Conservation (phyloP, 768 basidiomycete genomes). For the Cystofilobasidium bisporidii region DNA sequence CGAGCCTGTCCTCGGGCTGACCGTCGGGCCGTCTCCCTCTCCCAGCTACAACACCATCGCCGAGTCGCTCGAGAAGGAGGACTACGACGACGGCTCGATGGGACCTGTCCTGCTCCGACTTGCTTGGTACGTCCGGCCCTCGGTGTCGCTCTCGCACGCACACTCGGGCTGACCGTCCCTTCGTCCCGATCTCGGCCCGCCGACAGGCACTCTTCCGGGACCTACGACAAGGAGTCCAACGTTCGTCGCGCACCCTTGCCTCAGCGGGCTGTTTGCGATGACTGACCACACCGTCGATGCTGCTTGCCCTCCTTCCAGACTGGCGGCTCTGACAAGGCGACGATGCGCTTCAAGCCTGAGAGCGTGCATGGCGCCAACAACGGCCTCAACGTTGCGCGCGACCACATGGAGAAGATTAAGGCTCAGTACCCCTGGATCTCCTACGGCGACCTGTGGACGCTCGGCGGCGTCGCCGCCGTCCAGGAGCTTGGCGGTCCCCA, state of each 20-base stretch:
- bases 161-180: background rate
- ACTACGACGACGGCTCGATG: slow-evolving; percentile 70
- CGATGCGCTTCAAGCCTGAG: slow-evolving; percentile 84
- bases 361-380: slow-evolving; percentile 55
- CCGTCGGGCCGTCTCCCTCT: background rate
- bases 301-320: slow-evolving; percentile 28
- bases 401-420: slow-evolving; percentile 76
- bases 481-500: slow-evolving; percentile 80
- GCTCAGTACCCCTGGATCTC: slow-evolving; percentile 82
- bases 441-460: slow-evolving; percentile 95
- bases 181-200: too few species aligned
- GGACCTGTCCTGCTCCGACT: slow-evolving; percentile 53
- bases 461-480: slow-evolving; percentile 81
- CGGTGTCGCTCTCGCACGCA: background rate
- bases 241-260: slow-evolving; percentile 36
- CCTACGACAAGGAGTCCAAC: slow-evolving; percentile 68
- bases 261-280: too few species aligned
- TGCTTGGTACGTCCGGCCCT: slow-evolving; percentile 45
- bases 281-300: too few species aligned
- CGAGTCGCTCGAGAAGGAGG: slow-evolving; percentile 48
- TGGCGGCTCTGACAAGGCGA: slow-evolving; percentile 67
- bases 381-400: slow-evolving; percentile 70
- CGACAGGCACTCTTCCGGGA: slow-evolving; percentile 74
- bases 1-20: background rate
- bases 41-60: slow-evolving; percentile 69